These are phyloP conservation scores for Fraxinus dipetala DNA, from an alignment of 305 asterid species.

Conservation along the genomic window DNA sequence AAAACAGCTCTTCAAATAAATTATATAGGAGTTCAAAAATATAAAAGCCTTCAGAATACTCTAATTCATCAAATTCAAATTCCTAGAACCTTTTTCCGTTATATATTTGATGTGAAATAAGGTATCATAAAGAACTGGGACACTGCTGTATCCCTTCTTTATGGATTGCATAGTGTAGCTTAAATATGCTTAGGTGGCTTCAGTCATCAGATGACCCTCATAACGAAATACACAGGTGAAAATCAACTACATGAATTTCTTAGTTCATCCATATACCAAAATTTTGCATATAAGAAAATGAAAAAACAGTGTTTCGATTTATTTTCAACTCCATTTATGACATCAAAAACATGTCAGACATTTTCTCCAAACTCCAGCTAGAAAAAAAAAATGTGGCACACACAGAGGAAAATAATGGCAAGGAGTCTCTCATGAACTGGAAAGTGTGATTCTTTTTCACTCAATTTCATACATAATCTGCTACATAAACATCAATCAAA, in stretches of 20 bases:
- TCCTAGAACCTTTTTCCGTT: background rate
- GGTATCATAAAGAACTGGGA: background rate
- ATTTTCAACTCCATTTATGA: background rate
- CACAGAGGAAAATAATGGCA: background rate
- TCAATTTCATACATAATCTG: background rate
- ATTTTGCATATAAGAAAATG: background rate
- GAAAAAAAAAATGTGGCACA: background rate
- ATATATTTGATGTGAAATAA: background rate
- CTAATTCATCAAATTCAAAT: background rate
- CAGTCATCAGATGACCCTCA: background rate
- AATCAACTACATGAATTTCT: background rate
- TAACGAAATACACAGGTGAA: background rate
- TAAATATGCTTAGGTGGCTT: background rate
- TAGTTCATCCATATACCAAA: background rate
- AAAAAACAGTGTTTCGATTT: background rate
- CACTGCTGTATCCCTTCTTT: background rate
- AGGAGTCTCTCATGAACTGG: background rate
- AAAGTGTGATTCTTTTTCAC: background rate
- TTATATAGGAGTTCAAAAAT: background rate
- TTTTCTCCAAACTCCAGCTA: background rate
- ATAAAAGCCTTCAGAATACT: background rate
- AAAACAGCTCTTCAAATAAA: slow-evolving; percentile 17
- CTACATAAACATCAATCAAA: background rate
- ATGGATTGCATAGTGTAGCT: background rate
- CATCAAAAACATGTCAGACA: background rate